A percentile compares a stretch with the other conserved stretches of the same genome.
Evolutionary conservation across 495 filamentous ascomycete species (phyloP).

Genomic region (Platismatia glauca): DNA sequence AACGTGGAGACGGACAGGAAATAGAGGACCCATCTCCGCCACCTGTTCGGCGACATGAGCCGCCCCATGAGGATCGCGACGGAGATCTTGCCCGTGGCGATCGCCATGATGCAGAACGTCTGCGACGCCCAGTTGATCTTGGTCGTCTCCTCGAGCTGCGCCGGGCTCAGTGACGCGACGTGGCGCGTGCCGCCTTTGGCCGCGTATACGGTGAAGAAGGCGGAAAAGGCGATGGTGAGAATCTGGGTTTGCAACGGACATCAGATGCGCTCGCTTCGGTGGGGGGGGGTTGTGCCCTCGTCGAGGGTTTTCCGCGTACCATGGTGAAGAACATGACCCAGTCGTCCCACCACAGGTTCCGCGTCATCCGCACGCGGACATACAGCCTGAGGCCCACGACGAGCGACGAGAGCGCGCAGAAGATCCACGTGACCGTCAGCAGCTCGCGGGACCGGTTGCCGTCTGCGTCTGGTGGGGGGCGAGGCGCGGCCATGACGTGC

Average conservation of each 20-base stretch:
- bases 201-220: not conserved
- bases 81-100: conserved; percentile 7
- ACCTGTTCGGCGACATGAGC: not conserved
- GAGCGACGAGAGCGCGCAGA: not conserved
- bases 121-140: conserved; percentile 8
- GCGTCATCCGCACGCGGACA: not conserved
- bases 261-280: not conserved
- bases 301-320: not conserved
- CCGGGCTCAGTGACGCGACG: not conserved
- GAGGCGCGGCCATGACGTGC: not conserved
- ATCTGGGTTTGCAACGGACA: not conserved
- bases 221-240: not conserved
- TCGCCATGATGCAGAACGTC: conserved; percentile 6
- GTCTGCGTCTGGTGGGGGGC: not conserved
- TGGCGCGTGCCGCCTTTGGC: conserved; percentile 7
- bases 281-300: not conserved
- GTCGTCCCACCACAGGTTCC: conserved; percentile 15
- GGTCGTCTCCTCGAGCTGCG: not conserved
- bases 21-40: conserved; percentile 8
- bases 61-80: conserved; percentile 8
- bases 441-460: not conserved
- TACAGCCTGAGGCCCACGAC: conserved; percentile 1
- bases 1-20: conserved; percentile 1
- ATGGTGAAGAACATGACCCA: conserved; percentile 8
- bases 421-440: not conserved